Percentiles rank a stretch among this genome's conserved stretches.
phyloP scores from a whole-genome alignment of 768 basidiomycete genomes.

The Boletellus ananas region DNA sequence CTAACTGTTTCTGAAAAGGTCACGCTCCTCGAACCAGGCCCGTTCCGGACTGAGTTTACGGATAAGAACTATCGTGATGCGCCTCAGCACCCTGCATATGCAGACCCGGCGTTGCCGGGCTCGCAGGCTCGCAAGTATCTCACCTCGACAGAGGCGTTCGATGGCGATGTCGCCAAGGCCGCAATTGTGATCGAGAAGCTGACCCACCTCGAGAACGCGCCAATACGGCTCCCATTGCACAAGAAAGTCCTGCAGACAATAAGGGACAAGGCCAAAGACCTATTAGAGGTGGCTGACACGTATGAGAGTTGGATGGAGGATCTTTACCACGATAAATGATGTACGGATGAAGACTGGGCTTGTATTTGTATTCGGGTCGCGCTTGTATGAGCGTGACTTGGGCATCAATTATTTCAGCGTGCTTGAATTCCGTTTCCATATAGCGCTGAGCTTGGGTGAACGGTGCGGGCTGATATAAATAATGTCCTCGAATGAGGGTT shows the following conservation, averaged over 20 bases:
- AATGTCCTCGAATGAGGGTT: no score
- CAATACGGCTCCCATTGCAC: conserved; percentile 16
- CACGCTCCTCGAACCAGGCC: conserved; percentile 16
- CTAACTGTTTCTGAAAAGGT: conserved; percentile 6
- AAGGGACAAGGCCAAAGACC: conserved; percentile 13
- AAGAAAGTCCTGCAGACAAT: not conserved
- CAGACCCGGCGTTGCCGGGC: conserved; percentile 1
- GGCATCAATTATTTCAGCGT: no score
- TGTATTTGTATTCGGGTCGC: not conserved
- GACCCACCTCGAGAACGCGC: conserved; percentile 12
- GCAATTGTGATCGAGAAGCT: conserved; percentile 14
- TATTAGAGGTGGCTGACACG: conserved; percentile 8
- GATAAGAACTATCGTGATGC: not conserved
- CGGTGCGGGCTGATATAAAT: no score
- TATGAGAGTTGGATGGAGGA: conserved; percentile 18
- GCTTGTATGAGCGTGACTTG: not conserved
- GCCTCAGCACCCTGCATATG: conserved; percentile 20
- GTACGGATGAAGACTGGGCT: no score
- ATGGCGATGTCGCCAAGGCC: conserved; percentile 16
- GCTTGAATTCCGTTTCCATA: no score
- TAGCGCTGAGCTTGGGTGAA: no score
- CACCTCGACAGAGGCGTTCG: not conserved
- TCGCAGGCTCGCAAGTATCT: conserved; percentile 3
- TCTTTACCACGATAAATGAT: conserved; percentile 8
- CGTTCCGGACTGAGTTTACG: conserved; percentile 12